phyloP scores from a whole-genome alignment of 176 grass and related monocot genomes.

The Aechmea fasciata region DNA sequence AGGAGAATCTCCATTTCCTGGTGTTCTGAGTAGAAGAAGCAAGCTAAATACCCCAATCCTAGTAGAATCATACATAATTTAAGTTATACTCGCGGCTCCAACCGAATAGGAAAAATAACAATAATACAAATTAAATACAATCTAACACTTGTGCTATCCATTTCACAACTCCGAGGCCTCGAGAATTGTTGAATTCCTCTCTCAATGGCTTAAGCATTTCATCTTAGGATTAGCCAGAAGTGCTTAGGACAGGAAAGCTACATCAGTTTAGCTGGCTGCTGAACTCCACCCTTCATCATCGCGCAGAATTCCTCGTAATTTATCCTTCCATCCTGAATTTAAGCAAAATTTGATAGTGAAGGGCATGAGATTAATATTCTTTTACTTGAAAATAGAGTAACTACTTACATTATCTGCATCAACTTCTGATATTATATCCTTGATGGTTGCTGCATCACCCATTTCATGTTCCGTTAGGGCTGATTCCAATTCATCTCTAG shows the following conservation, averaged over 20 bases:
- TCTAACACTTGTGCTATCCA: too few species aligned
- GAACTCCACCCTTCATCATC: slow-evolving; percentile 93
- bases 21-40: too few species aligned
- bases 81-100: too few species aligned
- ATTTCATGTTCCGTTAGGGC: slow-evolving; percentile 95
- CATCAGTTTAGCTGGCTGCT: slow-evolving; percentile 70
- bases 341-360: slow-evolving; percentile 13
- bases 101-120: too few species aligned
- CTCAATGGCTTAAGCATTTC: neutral
- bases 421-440: slow-evolving; percentile 95
- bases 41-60: too few species aligned
- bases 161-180: too few species aligned
- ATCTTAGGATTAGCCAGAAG: neutral
- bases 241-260: slow-evolving; percentile 13
- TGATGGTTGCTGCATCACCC: slow-evolving; percentile 64
- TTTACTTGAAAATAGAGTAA: neutral
- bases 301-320: slow-evolving; percentile 96
- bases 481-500: slow-evolving; percentile 86
- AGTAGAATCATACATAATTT: too few species aligned
- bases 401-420: slow-evolving; percentile 85
- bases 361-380: neutral
- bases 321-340: slow-evolving; percentile 77
- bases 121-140: too few species aligned
- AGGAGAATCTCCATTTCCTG: too few species aligned
- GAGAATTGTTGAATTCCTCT: too few species aligned